These are phyloP conservation scores for Puccinia brachypodii DNA, from an alignment of 1,284 basidiomycete species.

Conservation along the genomic window DNA sequence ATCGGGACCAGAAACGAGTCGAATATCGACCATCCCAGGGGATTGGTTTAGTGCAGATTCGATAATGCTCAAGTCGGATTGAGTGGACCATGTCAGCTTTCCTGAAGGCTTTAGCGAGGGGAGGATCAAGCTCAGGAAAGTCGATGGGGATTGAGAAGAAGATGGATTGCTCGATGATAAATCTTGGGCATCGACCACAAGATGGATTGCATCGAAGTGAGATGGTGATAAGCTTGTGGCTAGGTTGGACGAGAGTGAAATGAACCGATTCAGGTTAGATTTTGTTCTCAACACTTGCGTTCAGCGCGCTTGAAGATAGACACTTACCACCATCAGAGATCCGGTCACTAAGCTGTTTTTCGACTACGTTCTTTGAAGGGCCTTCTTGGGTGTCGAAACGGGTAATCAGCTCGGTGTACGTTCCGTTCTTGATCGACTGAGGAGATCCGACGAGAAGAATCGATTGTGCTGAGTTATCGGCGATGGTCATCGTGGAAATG, in stretches of 20 bases:
- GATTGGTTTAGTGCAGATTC: conserved; percentile 26
- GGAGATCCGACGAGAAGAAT: conserved; percentile 72
- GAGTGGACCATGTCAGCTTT: conserved; percentile 20
- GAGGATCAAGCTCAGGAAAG: conserved; percentile 5
- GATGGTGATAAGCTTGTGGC: conserved; percentile 14
- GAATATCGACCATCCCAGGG: neutral
- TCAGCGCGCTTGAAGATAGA: no score
- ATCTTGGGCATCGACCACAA: conserved; percentile 26
- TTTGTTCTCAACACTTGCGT: neutral
- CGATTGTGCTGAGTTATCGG: conserved; percentile 6
- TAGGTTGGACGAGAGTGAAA: neutral
- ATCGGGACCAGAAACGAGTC: neutral
- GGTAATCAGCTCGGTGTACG: conserved; percentile 69
- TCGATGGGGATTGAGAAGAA: neutral
- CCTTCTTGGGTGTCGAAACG: conserved; percentile 60
- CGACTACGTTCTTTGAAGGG: conserved; percentile 3
- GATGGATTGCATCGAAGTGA: conserved; percentile 37
- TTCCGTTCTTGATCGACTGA: conserved; percentile 69
- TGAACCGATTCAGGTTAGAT: neutral
- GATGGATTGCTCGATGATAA: neutral
- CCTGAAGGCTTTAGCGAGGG: conserved; percentile 18
- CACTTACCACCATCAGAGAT: conserved; percentile 44
- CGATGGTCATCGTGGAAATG: conserved; percentile 1
- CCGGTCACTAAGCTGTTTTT: conserved; percentile 36
- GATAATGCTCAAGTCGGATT: conserved; percentile 1